Percentiles rank a stretch among this genome's conserved stretches.
These are phyloP conservation scores for Colletotrichum nymphaeae DNA, from an alignment of 2,329 filamentous ascomycete genomes.

Conservation along the genomic window DNA sequence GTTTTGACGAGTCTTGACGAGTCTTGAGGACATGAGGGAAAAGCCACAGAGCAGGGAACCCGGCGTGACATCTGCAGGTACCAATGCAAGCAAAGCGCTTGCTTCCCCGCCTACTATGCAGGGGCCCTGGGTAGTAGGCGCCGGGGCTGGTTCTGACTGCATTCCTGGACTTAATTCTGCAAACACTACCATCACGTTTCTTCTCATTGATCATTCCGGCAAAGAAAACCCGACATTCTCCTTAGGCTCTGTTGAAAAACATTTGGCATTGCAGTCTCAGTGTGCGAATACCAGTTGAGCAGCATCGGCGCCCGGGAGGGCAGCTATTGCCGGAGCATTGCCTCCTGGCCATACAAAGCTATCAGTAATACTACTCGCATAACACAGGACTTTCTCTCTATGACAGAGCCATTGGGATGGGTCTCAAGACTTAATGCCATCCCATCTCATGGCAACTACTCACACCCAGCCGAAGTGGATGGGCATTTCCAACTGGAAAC, in stretches of 20 bases:
- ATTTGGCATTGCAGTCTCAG: background rate
- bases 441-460: background rate
- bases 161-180: background rate
- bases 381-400: background rate
- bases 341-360: background rate
- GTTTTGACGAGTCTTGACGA: background rate
- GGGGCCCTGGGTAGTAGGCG: background rate
- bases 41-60: background rate
- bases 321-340: background rate
- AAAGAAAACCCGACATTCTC: background rate
- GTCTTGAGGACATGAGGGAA: background rate
- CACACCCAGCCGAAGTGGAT: background rate
- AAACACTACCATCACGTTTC: background rate
- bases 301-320: background rate
- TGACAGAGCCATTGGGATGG: no score
- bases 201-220: background rate
- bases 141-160: background rate
- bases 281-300: background rate
- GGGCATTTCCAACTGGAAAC: background rate
- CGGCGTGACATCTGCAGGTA: constrained; percentile 29
- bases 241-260: background rate
- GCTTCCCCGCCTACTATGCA: constrained; percentile 22
- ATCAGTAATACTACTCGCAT: background rate
- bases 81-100: constrained; percentile 6
- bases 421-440: background rate